Evolutionary conservation across 495 filamentous ascomycete genomes (phyloP).

Genomic region (Stereocaulon alpinum): DNA sequence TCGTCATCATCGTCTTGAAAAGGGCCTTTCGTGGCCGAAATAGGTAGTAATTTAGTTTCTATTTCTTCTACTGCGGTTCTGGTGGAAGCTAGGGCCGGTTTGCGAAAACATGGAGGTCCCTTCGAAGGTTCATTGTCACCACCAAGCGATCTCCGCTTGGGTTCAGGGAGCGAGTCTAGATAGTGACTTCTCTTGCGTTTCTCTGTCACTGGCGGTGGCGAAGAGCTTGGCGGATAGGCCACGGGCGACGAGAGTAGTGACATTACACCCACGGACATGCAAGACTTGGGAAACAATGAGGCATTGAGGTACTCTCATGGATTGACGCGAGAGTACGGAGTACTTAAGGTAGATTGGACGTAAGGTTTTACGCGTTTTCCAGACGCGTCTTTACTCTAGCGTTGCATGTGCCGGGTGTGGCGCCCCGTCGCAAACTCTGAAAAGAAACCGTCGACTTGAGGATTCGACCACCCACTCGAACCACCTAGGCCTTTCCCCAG

Average conservation of each 20-base stretch:
- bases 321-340: too few relatives aligned
- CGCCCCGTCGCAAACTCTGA: not conserved
- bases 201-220: slow-evolving; percentile 28
- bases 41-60: not conserved
- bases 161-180: slow-evolving; percentile 27
- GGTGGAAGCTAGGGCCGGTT: not conserved
- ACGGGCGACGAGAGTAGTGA: slow-evolving; percentile 53
- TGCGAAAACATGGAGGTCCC: not conserved
- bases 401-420: not conserved
- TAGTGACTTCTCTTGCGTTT: slow-evolving; percentile 37
- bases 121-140: not conserved
- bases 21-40: slow-evolving; percentile 36
- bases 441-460: not conserved
- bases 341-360: too few relatives aligned
- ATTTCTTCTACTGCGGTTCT: not conserved
- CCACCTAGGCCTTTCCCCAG: not conserved
- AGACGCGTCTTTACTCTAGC: slow-evolving; percentile 1
- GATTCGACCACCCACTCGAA: too few relatives aligned
- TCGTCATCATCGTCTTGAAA: slow-evolving; percentile 35
- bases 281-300: not conserved
- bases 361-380: not conserved
- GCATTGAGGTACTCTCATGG: too few relatives aligned
- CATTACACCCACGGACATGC: slow-evolving; percentile 31
- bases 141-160: slow-evolving; percentile 16
- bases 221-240: slow-evolving; percentile 45